phyloP scores from a whole-genome alignment of 371 early-diverging fungal genomes.

The Haplosporangium sp. region DNA sequence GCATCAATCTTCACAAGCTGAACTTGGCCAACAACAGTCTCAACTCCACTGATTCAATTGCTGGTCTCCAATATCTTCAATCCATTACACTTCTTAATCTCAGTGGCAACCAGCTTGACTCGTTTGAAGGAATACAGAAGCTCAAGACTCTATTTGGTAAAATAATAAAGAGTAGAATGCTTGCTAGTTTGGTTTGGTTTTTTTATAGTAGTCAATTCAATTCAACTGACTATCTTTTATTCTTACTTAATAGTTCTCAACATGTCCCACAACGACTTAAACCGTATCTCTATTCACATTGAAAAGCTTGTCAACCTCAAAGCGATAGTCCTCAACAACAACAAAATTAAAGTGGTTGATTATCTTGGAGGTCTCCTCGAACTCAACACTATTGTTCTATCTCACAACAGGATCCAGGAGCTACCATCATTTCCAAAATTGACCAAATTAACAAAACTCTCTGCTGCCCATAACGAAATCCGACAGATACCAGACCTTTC shows the following conservation, averaged over 20 bases:
- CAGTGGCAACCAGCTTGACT: constrained; percentile 71
- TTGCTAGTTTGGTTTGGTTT: not conserved
- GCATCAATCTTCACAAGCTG: constrained; percentile 75
- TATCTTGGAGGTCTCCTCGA: constrained; percentile 68
- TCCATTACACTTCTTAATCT: constrained; percentile 77
- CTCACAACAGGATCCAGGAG: constrained; percentile 79
- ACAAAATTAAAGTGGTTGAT: constrained; percentile 74
- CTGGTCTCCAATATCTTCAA: constrained; percentile 65
- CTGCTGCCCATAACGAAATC: constrained; percentile 80
- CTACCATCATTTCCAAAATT: constrained; percentile 69
- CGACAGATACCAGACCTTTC: constrained; percentile 76
- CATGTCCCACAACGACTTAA: constrained; percentile 78
- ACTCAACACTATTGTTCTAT: constrained; percentile 86
- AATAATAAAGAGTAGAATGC: not conserved
- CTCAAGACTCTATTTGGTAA: constrained; percentile 74
- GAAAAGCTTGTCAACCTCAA: constrained; percentile 71
- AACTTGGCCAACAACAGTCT: constrained; percentile 77
- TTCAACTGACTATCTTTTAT: not conserved
- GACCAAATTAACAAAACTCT: constrained; percentile 77
- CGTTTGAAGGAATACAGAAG: constrained; percentile 69
- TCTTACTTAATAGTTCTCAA: constrained; percentile 70
- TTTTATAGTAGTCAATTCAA: not conserved
- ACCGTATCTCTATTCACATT: constrained; percentile 70
- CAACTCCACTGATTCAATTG: constrained; percentile 61
- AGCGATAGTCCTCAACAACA: constrained; percentile 88